Evolutionary conservation across 352 stramenopile species (phyloP).

Genomic region (Peronospora belbahrii): DNA sequence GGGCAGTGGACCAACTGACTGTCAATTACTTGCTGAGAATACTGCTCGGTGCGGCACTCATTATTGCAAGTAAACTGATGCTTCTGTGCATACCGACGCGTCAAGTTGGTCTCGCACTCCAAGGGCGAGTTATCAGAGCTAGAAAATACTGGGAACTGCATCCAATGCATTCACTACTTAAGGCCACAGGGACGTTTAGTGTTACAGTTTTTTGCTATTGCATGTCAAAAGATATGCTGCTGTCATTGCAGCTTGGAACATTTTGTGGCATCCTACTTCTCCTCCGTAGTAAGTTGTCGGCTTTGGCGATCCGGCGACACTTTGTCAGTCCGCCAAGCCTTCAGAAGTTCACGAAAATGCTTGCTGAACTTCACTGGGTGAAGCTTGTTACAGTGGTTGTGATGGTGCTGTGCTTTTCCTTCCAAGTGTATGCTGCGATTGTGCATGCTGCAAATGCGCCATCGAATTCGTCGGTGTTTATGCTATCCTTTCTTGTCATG

Average conservation of each 20-base stretch:
- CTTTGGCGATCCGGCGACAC: slow-evolving; percentile 12
- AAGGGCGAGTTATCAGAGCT: slow-evolving; percentile 64
- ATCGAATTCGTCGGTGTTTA: slow-evolving; percentile 26
- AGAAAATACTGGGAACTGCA: slow-evolving; percentile 60
- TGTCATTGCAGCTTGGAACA: slow-evolving; percentile 69
- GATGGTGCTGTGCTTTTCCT: slow-evolving; percentile 55
- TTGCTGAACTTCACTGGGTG: slow-evolving; percentile 67
- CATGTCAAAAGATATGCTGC: slow-evolving; percentile 43
- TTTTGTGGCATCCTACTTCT: slow-evolving; percentile 53
- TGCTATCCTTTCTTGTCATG: slow-evolving; percentile 40
- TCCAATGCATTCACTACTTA: slow-evolving; percentile 46
- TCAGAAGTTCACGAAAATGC: slow-evolving; percentile 36
- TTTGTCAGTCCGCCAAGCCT: slow-evolving; percentile 18
- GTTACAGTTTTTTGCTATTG: slow-evolving; percentile 56
- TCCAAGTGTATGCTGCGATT: slow-evolving; percentile 46
- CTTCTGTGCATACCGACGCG: slow-evolving; percentile 61
- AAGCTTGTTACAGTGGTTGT: slow-evolving; percentile 59
- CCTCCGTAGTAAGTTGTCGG: slow-evolving; percentile 42
- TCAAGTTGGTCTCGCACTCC: slow-evolving; percentile 46
- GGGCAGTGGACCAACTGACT: slow-evolving; percentile 51
- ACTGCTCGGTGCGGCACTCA: slow-evolving; percentile 62
- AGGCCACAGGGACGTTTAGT: slow-evolving; percentile 48
- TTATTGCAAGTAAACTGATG: slow-evolving; percentile 70
- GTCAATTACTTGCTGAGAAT: slow-evolving; percentile 68
- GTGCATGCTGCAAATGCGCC: slow-evolving; percentile 36